A percentile compares a stretch with the other conserved stretches of the same genome.
Evolutionary conservation across 257 asterid species (phyloP).

Genomic region (Oldenlandia corymbosa): DNA sequence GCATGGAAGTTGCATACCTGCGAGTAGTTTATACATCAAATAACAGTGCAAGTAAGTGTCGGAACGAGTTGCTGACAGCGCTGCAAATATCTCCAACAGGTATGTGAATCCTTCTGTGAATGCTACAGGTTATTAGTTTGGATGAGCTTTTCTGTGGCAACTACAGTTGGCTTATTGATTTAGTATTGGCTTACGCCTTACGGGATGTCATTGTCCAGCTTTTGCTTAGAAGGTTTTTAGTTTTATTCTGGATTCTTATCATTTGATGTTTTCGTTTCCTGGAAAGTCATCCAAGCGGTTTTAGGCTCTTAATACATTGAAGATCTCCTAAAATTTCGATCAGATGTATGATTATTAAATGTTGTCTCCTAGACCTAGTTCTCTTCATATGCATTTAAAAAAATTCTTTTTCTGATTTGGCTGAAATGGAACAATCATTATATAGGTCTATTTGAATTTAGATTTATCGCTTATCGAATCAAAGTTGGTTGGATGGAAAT

Average conservation of each 20-base stretch:
- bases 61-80: conserved; percentile 67
- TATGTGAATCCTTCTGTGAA: conserved; percentile 23
- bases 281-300: not conserved
- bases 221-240: not conserved
- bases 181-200: not conserved
- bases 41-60: conserved; percentile 62
- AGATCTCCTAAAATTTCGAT: no score
- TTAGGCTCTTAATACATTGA: not conserved
- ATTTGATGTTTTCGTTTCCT: not conserved
- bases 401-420: not conserved
- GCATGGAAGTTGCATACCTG: conserved; percentile 86
- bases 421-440: not conserved
- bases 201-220: not conserved
- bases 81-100: conserved; percentile 80
- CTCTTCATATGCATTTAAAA: not conserved
- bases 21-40: conserved; percentile 73
- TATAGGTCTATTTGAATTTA: not conserved
- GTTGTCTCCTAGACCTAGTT: not conserved
- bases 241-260: not conserved
- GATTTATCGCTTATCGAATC: not conserved
- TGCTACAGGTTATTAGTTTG: not conserved
- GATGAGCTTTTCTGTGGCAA: not conserved
- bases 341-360: not conserved
- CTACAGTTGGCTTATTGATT: not conserved
- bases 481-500: no score